Evolutionary conservation across 768 basidiomycete genomes (phyloP), one percentile per base, ranked within the genome.

Genomic region (Lactarius vividus): DNA sequence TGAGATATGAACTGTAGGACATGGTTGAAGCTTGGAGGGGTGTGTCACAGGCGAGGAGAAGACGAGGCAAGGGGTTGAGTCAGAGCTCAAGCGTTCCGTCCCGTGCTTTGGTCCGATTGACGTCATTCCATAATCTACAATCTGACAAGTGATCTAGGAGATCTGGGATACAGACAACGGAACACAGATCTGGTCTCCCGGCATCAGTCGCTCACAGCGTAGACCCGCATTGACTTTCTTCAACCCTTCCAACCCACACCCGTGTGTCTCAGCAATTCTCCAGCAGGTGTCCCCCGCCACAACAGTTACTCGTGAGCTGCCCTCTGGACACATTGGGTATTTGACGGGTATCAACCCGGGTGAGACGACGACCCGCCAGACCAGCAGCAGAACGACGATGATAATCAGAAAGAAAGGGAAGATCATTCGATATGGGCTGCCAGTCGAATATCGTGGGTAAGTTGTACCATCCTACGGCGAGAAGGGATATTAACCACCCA

Each of bases 261-360:
- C 64, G 35, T 63, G 62, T 20, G 58, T 49, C n/a, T 69, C 59
- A 13, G 62, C 68, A 44, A 70, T 66, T 49, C 54, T 65, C 70
- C 70, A 70, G 60, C 70, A 70, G n/a, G 70, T 70, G 52, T 70
- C 70, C 28, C 70, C 70, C 16, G 70, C 57, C 39, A 63, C 68
- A 49, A 70, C 44, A 5, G 59, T 52, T 31, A 69, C 68, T 44
- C 68, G 64, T 31, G 70, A 58, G 52, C 68, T 70, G 39, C 64
- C 68, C 40, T 62, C 57, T 16, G 64, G 68, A 37, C 70, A 70
- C 28, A 52, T 56, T 33, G 61, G 33, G 18, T 69, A 52, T 44
- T 58, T 59, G 46, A 52, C 66, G 10, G 64, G 55, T 39, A 33
- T 28, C 39, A 61, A 40, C 2, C 59, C 46, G n/a, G 67, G 69